Percentiles rank a stretch among this genome's conserved stretches.
These are phyloP conservation scores for Amaranthus tricolor DNA, from an alignment of 179 eudicot genomes.

Conservation along the genomic window DNA sequence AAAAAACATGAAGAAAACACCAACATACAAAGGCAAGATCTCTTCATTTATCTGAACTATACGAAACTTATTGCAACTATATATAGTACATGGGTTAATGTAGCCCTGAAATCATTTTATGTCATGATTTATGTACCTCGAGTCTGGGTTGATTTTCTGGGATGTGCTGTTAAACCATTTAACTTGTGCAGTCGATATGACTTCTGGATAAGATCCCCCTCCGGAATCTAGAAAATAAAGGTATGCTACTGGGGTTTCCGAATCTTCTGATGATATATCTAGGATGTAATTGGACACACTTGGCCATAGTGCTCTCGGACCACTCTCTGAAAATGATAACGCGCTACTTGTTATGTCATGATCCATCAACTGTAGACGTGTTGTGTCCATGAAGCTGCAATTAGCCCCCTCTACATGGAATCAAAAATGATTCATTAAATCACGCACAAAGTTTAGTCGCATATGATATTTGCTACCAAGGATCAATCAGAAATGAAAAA, in stretches of 20 bases:
- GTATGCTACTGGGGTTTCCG: constrained; percentile 46
- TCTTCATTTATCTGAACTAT: too few relatives aligned
- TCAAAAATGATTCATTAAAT: not conserved
- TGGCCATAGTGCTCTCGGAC: constrained; percentile 76
- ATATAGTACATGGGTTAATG: too few relatives aligned
- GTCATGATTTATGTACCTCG: constrained; percentile 41
- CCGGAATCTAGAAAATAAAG: constrained; percentile 95
- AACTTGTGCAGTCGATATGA: constrained; percentile 67
- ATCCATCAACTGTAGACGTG: constrained; percentile 60
- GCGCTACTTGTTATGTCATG: constrained; percentile 45
- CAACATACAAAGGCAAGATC: not conserved
- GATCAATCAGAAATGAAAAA: too few relatives aligned
- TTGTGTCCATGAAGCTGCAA: constrained; percentile 66
- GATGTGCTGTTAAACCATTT: constrained; percentile 66
- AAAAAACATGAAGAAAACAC: not conserved
- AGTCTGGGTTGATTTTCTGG: constrained; percentile 62
- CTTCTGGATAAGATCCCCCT: constrained; percentile 91
- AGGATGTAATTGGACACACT: constrained; percentile 77
- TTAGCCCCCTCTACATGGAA: constrained; percentile 37
- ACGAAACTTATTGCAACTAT: too few relatives aligned
- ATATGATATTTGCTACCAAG: too few relatives aligned
- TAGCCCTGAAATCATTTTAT: too few relatives aligned
- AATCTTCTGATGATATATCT: constrained; percentile 45
- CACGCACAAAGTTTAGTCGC: too few relatives aligned
- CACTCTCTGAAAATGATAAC: constrained; percentile 50